Percentiles rank a stretch among this genome's conserved stretches.
These are phyloP conservation scores for Pseudonectria foliicola DNA, from an alignment of 2,329 filamentous ascomycete genomes.

Conservation along the genomic window DNA sequence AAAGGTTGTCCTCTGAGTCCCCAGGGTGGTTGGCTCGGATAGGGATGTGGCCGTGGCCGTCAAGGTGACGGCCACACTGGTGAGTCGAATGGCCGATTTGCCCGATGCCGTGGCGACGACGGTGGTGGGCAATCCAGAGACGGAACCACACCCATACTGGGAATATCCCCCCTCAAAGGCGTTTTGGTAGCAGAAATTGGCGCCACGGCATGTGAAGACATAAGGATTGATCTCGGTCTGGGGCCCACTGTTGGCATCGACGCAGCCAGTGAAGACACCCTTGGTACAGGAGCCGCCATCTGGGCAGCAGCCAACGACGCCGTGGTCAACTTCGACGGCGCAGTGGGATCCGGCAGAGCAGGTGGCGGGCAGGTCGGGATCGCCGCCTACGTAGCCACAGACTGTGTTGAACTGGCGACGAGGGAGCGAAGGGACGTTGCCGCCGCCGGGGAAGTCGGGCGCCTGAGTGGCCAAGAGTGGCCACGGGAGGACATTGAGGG, in stretches of 20 bases:
- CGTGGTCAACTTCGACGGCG: slow-evolving; percentile 42
- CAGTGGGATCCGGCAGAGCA: slow-evolving; percentile 53
- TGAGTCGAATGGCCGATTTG: slow-evolving; percentile 25
- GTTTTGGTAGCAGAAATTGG: slow-evolving; percentile 49
- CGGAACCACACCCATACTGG: slow-evolving; percentile 50
- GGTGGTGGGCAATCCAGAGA: slow-evolving; percentile 39
- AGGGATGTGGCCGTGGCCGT: slow-evolving; percentile 33
- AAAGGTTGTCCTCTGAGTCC: slow-evolving; percentile 13
- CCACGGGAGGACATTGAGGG: slow-evolving; percentile 34
- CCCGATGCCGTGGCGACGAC: slow-evolving; percentile 42
- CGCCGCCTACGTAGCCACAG: slow-evolving; percentile 50
- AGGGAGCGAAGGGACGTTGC: slow-evolving; percentile 23
- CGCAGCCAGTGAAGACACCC: slow-evolving; percentile 51
- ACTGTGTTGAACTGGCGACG: slow-evolving; percentile 45
- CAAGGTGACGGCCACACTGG: slow-evolving; percentile 33
- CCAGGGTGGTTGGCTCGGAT: slow-evolving; percentile 35
- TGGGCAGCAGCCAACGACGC: slow-evolving; percentile 51
- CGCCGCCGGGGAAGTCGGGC: slow-evolving; percentile 26
- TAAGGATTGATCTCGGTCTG: slow-evolving; percentile 49
- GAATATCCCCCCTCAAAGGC: slow-evolving; percentile 47
- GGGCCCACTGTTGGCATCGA: slow-evolving; percentile 42
- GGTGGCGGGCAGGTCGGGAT: slow-evolving; percentile 46
- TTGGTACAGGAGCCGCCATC: slow-evolving; percentile 42
- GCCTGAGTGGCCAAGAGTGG: slow-evolving; percentile 28
- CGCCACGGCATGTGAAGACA: slow-evolving; percentile 46